phyloP scores from a whole-genome alignment of 2,329 filamentous ascomycete genomes.

The Aspergillus quadrilineatus region DNA sequence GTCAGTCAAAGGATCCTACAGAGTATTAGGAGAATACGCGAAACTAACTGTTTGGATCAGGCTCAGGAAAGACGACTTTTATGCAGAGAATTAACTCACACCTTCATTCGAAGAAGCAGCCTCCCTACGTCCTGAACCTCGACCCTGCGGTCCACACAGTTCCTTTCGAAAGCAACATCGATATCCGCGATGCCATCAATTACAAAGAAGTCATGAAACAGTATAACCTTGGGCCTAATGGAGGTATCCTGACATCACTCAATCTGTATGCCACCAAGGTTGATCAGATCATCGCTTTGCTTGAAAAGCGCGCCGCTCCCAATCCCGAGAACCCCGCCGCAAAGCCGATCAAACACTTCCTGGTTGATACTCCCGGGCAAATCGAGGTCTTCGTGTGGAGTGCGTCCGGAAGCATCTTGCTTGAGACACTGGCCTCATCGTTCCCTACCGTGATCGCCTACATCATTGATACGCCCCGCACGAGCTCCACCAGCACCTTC shows the following conservation, averaged over 20 bases:
- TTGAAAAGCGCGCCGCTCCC: slow-evolving; percentile 81
- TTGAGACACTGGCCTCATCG: slow-evolving; percentile 86
- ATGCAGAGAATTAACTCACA: slow-evolving; percentile 98
- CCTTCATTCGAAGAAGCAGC: slow-evolving; percentile 74
- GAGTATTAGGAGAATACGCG: neutral
- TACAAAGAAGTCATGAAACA: slow-evolving; percentile 99
- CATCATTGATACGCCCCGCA: slow-evolving; percentile 93
- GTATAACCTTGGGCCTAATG: slow-evolving; percentile 96
- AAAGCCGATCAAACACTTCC: slow-evolving; percentile 73
- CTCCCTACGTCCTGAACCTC: slow-evolving; percentile 95
- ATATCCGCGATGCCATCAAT: slow-evolving; percentile 97
- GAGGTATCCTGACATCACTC: slow-evolving; percentile 89
- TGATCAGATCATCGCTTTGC: slow-evolving; percentile 83
- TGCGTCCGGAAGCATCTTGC: slow-evolving; percentile 87
- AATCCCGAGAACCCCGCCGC: slow-evolving; percentile 45
- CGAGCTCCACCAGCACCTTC: slow-evolving; percentile 89
- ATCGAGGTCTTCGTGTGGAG: slow-evolving; percentile 99
- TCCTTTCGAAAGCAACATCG: slow-evolving; percentile 95
- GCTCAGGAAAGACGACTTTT: slow-evolving; percentile 98
- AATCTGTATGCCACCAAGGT: slow-evolving; percentile 98
- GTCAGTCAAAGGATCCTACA: slow-evolving; percentile 44
- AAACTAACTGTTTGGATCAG: slow-evolving; percentile 41
- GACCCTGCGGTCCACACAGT: slow-evolving; percentile 92
- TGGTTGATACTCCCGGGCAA: slow-evolving; percentile 94
- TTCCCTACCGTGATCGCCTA: slow-evolving; percentile 98